A percentile compares a stretch with the other conserved stretches of the same genome.
phyloP scores from a whole-genome alignment of 345 rosid species.

The Psidium guajava region DNA sequence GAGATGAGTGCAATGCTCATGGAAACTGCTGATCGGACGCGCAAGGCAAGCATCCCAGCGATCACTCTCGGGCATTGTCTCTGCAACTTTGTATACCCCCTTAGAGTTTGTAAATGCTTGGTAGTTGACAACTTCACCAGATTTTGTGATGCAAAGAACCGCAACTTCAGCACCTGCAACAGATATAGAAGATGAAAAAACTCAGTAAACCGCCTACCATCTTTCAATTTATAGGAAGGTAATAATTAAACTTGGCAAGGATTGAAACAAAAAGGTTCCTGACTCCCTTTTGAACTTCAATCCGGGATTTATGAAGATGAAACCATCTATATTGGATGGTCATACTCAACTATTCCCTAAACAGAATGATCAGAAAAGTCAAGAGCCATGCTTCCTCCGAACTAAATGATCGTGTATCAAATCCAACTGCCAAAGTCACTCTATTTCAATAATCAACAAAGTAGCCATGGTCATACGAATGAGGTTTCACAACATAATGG shows the following conservation, averaged over 20 bases:
- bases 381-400: neutral
- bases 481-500: neutral
- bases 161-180: slow-evolving; percentile 92
- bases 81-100: slow-evolving; percentile 79
- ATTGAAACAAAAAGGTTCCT: neutral
- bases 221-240: neutral
- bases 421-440: neutral
- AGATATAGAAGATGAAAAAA: too few relatives aligned
- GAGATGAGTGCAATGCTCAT: slow-evolving; percentile 64
- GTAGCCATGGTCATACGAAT: neutral
- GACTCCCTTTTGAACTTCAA: neutral
- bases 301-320: neutral
- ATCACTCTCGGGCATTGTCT: slow-evolving; percentile 95
- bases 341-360: neutral
- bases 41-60: slow-evolving; percentile 95
- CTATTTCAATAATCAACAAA: neutral
- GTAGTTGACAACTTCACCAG: slow-evolving; percentile 86
- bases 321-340: neutral
- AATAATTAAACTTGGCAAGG: neutral
- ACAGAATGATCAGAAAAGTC: neutral
- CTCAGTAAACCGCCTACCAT: neutral
- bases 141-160: slow-evolving; percentile 88
- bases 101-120: slow-evolving; percentile 85
- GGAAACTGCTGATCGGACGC: slow-evolving; percentile 80
- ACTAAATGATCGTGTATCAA: neutral